phyloP scores from a whole-genome alignment of 768 basidiomycete species.

The Lentinula detonsa region DNA sequence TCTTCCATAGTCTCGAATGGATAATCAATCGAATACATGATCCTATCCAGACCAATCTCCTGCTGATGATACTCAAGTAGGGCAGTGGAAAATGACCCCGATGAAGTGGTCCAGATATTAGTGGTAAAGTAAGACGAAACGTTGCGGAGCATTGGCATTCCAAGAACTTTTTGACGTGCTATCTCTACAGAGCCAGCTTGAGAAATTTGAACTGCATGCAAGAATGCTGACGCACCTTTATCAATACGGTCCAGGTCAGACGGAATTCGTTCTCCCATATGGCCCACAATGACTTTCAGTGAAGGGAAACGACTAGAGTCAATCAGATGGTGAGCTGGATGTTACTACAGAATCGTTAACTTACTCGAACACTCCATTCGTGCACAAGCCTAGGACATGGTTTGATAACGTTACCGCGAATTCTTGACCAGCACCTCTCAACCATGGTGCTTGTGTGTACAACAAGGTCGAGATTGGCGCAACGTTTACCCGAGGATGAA shows the following conservation, averaged over 20 bases:
- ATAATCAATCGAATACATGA: conserved; percentile 36
- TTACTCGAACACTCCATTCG: conserved; percentile 28
- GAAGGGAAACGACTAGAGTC: conserved; percentile 34
- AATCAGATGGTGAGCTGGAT: not conserved
- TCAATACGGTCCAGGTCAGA: conserved; percentile 36
- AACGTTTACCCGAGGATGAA: conserved; percentile 2
- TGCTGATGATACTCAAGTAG: conserved; percentile 32
- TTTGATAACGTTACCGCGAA: conserved; percentile 31
- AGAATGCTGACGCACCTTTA: conserved; percentile 18
- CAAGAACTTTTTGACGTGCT: not conserved
- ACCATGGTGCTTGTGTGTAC: conserved; percentile 23
- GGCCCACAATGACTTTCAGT: conserved; percentile 35
- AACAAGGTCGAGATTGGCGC: not conserved
- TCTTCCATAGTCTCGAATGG: conserved; percentile 17
- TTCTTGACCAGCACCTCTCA: conserved; percentile 28
- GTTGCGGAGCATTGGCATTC: conserved; percentile 31
- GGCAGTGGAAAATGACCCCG: conserved; percentile 32
- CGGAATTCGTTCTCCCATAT: conserved; percentile 36
- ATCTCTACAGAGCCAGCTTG: not conserved
- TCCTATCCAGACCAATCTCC: conserved; percentile 33
- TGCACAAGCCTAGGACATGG: conserved; percentile 32
- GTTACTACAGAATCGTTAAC: conserved; percentile 2
- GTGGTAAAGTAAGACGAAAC: conserved; percentile 30
- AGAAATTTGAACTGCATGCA: not conserved
- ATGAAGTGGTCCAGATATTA: conserved; percentile 33